Conservation (phyloP, 768 basidiomycete genomes). For the Pholiota microspora region DNA sequence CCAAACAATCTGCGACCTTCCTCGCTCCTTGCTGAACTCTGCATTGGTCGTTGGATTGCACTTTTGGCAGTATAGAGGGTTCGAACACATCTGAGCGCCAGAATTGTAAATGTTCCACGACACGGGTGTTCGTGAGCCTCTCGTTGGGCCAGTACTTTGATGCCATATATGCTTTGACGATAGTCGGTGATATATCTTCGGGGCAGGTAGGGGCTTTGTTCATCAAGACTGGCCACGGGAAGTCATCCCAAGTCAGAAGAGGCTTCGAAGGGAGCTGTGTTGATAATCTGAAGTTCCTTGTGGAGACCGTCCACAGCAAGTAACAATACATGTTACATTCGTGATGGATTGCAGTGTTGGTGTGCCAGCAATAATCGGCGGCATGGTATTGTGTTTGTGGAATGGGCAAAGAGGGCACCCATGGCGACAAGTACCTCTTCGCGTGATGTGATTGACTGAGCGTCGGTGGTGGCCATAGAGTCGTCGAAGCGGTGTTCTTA, state of each 20-base stretch:
- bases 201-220: slow-evolving; percentile 51
- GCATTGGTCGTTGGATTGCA: slow-evolving; percentile 60
- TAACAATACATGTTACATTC: too few species aligned
- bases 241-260: slow-evolving; percentile 58
- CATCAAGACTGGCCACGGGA: slow-evolving; percentile 82
- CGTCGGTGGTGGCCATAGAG: too few species aligned
- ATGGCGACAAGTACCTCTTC: too few species aligned
- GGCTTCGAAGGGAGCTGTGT: slow-evolving; percentile 37
- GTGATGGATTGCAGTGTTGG: too few species aligned
- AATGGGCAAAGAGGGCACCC: too few species aligned
- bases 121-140: slow-evolving; percentile 61
- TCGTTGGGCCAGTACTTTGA: slow-evolving; percentile 52
- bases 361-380: too few species aligned
- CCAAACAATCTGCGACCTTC: slow-evolving; percentile 65
- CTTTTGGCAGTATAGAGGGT: slow-evolving; percentile 61
- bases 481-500: too few species aligned
- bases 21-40: slow-evolving; percentile 71
- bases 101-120: slow-evolving; percentile 69
- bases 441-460: too few species aligned
- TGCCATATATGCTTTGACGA: slow-evolving; percentile 61
- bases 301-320: too few species aligned
- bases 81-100: slow-evolving; percentile 89
- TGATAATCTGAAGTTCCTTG: slow-evolving; percentile 57
- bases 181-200: slow-evolving; percentile 58
- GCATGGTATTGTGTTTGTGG: too few species aligned